phyloP scores from a whole-genome alignment of 257 asterid genomes.

The Jasminum sambac region DNA sequence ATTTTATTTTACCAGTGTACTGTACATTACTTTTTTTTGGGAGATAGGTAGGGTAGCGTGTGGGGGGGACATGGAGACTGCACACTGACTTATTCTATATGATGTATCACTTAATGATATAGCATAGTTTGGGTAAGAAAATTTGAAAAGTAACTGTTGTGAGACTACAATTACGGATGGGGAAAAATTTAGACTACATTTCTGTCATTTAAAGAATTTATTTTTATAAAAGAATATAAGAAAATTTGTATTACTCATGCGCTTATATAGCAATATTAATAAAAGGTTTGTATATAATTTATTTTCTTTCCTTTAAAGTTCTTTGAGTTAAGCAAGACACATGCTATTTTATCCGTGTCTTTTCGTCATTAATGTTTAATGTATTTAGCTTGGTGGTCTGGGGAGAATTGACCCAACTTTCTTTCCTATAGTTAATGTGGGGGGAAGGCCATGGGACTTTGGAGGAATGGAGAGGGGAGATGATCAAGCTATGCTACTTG shows the following conservation, averaged over 20 bases:
- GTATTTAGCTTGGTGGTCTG: slow-evolving; percentile 3
- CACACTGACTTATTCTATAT: background rate
- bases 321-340: slow-evolving; percentile 4
- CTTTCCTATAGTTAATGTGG: slow-evolving; percentile 59
- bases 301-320: background rate
- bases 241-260: no score
- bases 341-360: slow-evolving; percentile 16
- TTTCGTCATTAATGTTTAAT: background rate
- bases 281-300: background rate
- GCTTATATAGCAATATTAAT: no score
- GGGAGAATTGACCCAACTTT: slow-evolving; percentile 21
- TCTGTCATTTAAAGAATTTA: no score
- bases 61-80: background rate
- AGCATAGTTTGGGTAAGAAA: no score
- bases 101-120: background rate
- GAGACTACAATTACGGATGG: background rate
- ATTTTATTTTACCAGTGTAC: no score
- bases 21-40: no score
- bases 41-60: no score
- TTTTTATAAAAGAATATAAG: no score
- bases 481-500: slow-evolving; percentile 85
- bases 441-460: slow-evolving; percentile 75
- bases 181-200: background rate
- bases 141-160: background rate
- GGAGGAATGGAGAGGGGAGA: slow-evolving; percentile 89